These are phyloP conservation scores for Cytospora piceae DNA, from an alignment of 2,329 filamentous ascomycete species.

Conservation along the genomic window DNA sequence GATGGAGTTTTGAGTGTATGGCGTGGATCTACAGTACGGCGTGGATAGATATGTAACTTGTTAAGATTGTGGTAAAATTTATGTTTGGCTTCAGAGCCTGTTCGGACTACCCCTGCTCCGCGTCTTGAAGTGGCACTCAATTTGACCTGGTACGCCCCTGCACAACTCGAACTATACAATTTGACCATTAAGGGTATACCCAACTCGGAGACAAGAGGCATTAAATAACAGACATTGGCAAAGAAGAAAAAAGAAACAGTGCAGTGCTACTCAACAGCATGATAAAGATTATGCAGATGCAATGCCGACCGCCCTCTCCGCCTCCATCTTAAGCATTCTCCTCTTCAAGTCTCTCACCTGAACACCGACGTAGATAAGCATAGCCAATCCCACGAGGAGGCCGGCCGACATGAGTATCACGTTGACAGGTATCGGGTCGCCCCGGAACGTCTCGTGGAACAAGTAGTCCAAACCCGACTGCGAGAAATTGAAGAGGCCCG, in stretches of 20 bases:
- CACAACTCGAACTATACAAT: background rate
- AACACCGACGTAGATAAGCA: conserved; percentile 68
- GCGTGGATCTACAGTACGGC: background rate
- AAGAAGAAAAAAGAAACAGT: background rate
- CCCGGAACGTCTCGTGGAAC: conserved; percentile 72
- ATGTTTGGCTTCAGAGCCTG: background rate
- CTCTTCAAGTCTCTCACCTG: conserved; percentile 44
- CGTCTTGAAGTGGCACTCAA: background rate
- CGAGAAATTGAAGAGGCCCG: conserved; percentile 81
- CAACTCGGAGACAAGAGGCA: background rate
- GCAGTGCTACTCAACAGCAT: background rate
- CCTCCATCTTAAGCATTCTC: conserved; percentile 40
- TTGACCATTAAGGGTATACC: background rate
- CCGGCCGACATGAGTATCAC: conserved; percentile 65
- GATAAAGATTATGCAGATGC: background rate
- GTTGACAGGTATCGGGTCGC: conserved; percentile 79
- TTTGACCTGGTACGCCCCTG: background rate
- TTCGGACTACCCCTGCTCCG: background rate
- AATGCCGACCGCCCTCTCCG: conserved; percentile 35
- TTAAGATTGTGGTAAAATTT: background rate
- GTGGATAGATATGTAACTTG: background rate
- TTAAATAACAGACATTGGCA: background rate
- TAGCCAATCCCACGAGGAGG: conserved; percentile 62
- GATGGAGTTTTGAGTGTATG: conserved; percentile 53
- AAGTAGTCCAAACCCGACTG: conserved; percentile 80